Evolutionary conservation across 1,284 basidiomycete species (phyloP).

Genomic region (Somion occarium): DNA sequence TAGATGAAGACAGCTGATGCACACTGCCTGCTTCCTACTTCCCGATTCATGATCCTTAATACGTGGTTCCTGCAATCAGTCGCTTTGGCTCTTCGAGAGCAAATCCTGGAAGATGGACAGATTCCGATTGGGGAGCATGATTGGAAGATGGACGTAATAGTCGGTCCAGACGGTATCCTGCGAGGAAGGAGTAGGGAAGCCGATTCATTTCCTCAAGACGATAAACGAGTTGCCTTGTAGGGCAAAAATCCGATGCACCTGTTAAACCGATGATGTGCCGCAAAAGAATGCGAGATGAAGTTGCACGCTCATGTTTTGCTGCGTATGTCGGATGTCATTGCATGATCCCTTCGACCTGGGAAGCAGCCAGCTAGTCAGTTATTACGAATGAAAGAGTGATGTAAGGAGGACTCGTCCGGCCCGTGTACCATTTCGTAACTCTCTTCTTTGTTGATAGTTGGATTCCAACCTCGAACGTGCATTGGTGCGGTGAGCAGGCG

Average conservation of each 20-base stretch:
- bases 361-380: not conserved
- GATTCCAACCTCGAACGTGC: constrained; percentile 15
- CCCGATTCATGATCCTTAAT: constrained; percentile 1
- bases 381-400: constrained; percentile 11
- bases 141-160: constrained; percentile 63
- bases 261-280: constrained; percentile 12
- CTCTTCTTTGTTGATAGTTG: constrained; percentile 21
- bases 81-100: constrained; percentile 61
- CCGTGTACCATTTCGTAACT: constrained; percentile 27
- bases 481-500: constrained; percentile 30
- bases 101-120: constrained; percentile 47
- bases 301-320: not conserved
- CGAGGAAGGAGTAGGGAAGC: not conserved
- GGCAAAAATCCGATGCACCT: not conserved
- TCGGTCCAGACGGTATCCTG: constrained; percentile 46
- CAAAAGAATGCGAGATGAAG: constrained; percentile 16
- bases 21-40: constrained; percentile 1
- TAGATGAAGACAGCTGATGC: constrained; percentile 14
- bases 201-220: not conserved
- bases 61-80: constrained; percentile 37
- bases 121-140: constrained; percentile 60
- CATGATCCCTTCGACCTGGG: constrained; percentile 21
- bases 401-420: constrained; percentile 1
- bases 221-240: constrained; percentile 1
- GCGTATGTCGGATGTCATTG: constrained; percentile 7